A percentile compares a stretch with the other conserved stretches of the same genome.
Evolutionary conservation across 257 asterid species (phyloP).

Genomic region (Forsythia viridissima): DNA sequence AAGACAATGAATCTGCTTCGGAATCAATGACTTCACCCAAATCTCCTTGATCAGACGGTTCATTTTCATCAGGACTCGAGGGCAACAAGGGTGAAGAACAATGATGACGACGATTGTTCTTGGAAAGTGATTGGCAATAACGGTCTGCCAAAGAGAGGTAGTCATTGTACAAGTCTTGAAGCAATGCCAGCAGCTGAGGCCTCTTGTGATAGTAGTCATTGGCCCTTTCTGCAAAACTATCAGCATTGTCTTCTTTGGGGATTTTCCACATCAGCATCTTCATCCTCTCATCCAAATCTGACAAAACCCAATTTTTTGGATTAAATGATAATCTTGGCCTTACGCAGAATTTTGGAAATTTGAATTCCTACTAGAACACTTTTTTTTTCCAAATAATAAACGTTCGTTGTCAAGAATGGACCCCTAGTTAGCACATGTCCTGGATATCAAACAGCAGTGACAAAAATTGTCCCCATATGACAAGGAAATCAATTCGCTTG

Average conservation of each 20-base stretch:
- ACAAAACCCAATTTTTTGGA: background rate
- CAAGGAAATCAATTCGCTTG: background rate
- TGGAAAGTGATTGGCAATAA: constrained; percentile 46
- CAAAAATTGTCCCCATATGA: background rate
- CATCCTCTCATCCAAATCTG: constrained; percentile 58
- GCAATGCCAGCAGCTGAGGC: constrained; percentile 46
- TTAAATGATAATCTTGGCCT: background rate
- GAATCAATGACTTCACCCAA: constrained; percentile 29
- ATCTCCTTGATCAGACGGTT: constrained; percentile 28
- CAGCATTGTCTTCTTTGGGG: constrained; percentile 24
- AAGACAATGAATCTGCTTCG: constrained; percentile 53
- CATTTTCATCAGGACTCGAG: constrained; percentile 19
- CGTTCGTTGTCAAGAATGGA: background rate
- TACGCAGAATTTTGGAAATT: background rate
- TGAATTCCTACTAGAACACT: background rate
- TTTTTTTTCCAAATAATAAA: background rate
- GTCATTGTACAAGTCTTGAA: constrained; percentile 48
- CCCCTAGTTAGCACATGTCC: background rate
- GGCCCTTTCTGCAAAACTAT: constrained; percentile 42
- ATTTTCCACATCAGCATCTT: constrained; percentile 31
- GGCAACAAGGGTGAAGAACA: constrained; percentile 29
- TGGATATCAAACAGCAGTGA: background rate
- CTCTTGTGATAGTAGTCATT: constrained; percentile 45
- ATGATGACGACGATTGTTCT: constrained; percentile 25
- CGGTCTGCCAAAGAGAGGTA: constrained; percentile 50